Percentiles rank a stretch among this genome's conserved stretches.
phyloP scores from a whole-genome alignment of 805 yeast species.

The Starmerella vaccinii region DNA sequence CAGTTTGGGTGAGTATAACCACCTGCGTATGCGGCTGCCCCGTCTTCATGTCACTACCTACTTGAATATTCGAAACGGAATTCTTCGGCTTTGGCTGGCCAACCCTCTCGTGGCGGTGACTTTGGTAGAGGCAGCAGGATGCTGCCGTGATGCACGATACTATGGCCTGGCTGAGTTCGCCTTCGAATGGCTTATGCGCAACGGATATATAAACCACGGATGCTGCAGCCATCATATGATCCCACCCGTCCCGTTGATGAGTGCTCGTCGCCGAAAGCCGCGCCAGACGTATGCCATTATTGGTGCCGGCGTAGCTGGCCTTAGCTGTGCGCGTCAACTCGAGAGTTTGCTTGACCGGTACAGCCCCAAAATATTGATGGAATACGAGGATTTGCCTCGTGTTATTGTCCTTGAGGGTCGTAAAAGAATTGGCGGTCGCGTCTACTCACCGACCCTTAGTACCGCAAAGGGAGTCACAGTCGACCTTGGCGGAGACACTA shows the following conservation, averaged over 20 bases:
- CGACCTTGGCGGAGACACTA: conserved; percentile 36
- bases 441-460: conserved; percentile 29
- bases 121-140: conserved; percentile 36
- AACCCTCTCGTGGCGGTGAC: conserved; percentile 37
- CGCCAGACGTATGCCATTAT: conserved; percentile 52
- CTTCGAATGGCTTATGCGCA: conserved; percentile 35
- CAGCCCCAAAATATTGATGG: conserved; percentile 25
- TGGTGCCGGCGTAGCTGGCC: conserved; percentile 96
- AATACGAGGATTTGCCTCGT: conserved; percentile 35
- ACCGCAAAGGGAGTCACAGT: conserved; percentile 24
- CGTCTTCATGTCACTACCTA: conserved; percentile 35
- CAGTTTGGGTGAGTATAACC: conserved; percentile 31
- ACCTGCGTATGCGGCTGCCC: conserved; percentile 30
- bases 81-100: conserved; percentile 35
- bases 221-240: conserved; percentile 23
- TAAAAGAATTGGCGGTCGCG: conserved; percentile 36
- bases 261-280: conserved; percentile 26
- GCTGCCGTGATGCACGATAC: conserved; percentile 33
- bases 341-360: conserved; percentile 46
- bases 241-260: conserved; percentile 19
- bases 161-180: conserved; percentile 37
- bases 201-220: conserved; percentile 38
- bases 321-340: conserved; percentile 92
- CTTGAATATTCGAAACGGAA: conserved; percentile 36
- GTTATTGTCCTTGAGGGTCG: conserved; percentile 35